These are phyloP conservation scores for Ceratopteris richardii DNA, from an alignment of 75 land plant species.

Conservation along the genomic window DNA sequence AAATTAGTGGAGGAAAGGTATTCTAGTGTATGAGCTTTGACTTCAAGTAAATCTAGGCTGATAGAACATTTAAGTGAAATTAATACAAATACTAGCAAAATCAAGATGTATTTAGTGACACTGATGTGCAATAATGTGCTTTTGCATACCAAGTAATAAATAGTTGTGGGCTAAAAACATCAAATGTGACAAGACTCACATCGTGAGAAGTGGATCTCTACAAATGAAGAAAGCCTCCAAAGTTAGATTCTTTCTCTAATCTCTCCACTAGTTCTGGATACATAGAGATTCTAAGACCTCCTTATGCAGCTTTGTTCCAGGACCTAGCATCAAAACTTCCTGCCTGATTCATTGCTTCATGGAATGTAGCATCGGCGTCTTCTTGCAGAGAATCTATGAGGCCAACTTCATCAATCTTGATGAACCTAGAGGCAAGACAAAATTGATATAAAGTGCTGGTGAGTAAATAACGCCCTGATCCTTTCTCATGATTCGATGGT, in stretches of 20 bases:
- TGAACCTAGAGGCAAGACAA: constrained; percentile 12
- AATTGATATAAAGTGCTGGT: constrained; percentile 15
- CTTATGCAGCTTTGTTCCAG: constrained; percentile 22
- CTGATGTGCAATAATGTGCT: too few species aligned
- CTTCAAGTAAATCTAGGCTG: too few species aligned
- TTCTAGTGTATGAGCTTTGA: too few species aligned
- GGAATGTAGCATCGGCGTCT: constrained; percentile 13
- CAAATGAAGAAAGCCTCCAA: background rate
- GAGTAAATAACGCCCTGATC: constrained; percentile 15
- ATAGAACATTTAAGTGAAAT: too few species aligned
- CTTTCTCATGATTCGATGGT: constrained; percentile 7
- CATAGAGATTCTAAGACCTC: constrained; percentile 20
- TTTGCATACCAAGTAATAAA: too few species aligned
- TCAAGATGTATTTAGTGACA: too few species aligned
- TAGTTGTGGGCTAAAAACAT: too few species aligned
- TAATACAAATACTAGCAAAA: too few species aligned
- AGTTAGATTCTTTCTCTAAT: background rate
- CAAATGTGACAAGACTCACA: too few species aligned
- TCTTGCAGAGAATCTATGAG: background rate
- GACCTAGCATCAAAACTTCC: constrained; percentile 11
- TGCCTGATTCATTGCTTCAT: constrained; percentile 29
- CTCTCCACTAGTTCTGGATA: constrained; percentile 15
- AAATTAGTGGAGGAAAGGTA: too few species aligned
- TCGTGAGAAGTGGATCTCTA: too few species aligned
- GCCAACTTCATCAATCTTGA: constrained; percentile 15